phyloP scores from a whole-genome alignment of 768 basidiomycete genomes.

The Hygrocybe punicea region DNA sequence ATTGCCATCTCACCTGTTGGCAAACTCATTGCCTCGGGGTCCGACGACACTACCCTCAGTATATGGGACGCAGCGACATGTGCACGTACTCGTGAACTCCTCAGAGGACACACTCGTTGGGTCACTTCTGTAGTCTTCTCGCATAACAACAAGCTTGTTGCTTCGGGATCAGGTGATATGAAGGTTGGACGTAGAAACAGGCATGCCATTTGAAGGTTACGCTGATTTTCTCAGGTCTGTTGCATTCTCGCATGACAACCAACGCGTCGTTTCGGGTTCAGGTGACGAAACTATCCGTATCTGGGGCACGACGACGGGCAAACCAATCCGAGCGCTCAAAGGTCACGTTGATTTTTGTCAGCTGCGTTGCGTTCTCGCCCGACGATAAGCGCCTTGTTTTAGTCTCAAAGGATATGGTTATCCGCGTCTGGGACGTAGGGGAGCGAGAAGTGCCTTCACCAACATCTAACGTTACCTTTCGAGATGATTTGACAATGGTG shows the following conservation, averaged over 20 bases:
- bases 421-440: not conserved
- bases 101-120: not conserved
- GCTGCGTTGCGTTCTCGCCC: no score
- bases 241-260: not conserved
- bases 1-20: constrained; percentile 5
- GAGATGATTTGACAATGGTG: not conserved
- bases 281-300: not conserved
- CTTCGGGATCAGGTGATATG: constrained; percentile 16
- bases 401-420: not conserved
- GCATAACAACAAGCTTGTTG: constrained; percentile 20
- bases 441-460: not conserved
- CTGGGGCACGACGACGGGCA: no score
- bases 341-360: no score
- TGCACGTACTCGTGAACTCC: not conserved
- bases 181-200: not conserved
- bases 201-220: not conserved
- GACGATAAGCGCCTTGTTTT: not conserved
- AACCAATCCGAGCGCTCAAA: no score
- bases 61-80: constrained; percentile 10
- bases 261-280: not conserved
- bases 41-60: not conserved
- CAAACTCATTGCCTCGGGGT: not conserved
- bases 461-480: not conserved
- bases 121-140: constrained; percentile 26
- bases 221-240: not conserved